These are phyloP conservation scores for Phoenix dactylifera DNA, from an alignment of 176 grass and related monocot genomes.

Conservation along the genomic window DNA sequence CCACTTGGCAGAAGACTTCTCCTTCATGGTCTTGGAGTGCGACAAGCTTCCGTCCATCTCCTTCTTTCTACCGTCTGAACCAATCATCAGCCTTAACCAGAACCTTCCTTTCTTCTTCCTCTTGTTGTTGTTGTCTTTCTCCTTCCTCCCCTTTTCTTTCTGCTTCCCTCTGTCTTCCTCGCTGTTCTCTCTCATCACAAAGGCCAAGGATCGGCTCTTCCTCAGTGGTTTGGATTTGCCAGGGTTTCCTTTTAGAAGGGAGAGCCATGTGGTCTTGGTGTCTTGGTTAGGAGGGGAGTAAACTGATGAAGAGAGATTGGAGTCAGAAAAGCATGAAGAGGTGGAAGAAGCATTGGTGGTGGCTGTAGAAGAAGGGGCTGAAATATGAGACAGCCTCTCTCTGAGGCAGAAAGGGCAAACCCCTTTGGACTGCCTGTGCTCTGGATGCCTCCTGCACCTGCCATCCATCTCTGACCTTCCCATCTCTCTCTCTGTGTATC, in stretches of 20 bases:
- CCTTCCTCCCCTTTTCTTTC: not conserved
- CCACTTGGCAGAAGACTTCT: not conserved
- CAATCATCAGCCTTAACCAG: conserved; percentile 2
- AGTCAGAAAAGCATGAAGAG: not conserved
- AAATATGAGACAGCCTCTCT: conserved; percentile 6
- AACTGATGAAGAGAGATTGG: not conserved
- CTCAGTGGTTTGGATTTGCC: not conserved
- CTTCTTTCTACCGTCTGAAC: not conserved
- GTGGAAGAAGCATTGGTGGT: not conserved
- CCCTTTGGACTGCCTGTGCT: conserved; percentile 14
- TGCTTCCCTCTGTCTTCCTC: not conserved
- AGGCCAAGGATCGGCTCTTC: conserved; percentile 10
- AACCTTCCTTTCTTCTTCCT: conserved; percentile 4
- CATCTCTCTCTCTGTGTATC: not conserved
- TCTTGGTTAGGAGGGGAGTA: not conserved
- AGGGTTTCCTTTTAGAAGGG: not conserved
- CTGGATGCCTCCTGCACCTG: conserved; percentile 14
- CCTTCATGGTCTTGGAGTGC: conserved; percentile 7
- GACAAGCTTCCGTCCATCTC: not conserved
- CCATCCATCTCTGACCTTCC: conserved; percentile 1
- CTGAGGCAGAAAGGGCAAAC: conserved; percentile 17
- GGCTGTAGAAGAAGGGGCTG: conserved; percentile 1
- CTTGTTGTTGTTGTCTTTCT: not conserved
- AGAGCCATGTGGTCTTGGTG: too few relatives aligned
- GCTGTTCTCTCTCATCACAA: not conserved